Base-by-base conservation (phyloP, 805 yeast genomes). In the Blastobotrys chiropterorum region DNA sequence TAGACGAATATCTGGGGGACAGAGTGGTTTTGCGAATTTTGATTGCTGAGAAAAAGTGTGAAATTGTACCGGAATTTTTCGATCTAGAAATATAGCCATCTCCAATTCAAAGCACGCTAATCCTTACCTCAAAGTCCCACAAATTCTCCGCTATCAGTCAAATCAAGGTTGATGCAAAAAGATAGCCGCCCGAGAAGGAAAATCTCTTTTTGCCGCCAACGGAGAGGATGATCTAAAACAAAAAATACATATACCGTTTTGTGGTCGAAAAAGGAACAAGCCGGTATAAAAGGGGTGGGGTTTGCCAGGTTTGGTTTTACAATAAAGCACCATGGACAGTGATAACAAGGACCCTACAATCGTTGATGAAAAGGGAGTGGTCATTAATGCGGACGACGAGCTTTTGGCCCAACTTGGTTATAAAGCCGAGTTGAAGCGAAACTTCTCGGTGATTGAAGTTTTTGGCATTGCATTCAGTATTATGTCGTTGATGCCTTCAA, bases 381-480 rank as follows among this genome's bases (percentile, higher is more conserved):
- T 40, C 43, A 17, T 40, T 8, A 17, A 40, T 20, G 20, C 13
- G 38, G 46, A 68, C 49, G 69, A 68, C 45, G 60, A 56, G 38
- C 52, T 66, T 38, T 62, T 68, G 48, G 63, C 62, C 52, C 80
- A 80, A 56, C 78, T 85, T 50, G 90, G 90, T 6, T 84, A 85
- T 64, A 81, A 81, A 62, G 85, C 82, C 62, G 90, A 85, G 61
- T 69, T 84, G 49, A 72, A 72, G 45, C 76, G 90, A 64, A 75
- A 75, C 41, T 84, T 81, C 61, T 72, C 82, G 1, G 78, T 84
- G 1, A 53, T 81, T 43, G 86, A 82, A 64, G 82, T 83, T 21
- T 84, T 84, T 62, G 88, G 87, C 52, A 79, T 83, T 52, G 86
- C 88, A 2, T 83, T 82, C 62, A 77, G 83, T 16, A 83, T 84